Conservation (phyloP, 2,329 filamentous ascomycete genomes). For the Cercospora sesami region DNA sequence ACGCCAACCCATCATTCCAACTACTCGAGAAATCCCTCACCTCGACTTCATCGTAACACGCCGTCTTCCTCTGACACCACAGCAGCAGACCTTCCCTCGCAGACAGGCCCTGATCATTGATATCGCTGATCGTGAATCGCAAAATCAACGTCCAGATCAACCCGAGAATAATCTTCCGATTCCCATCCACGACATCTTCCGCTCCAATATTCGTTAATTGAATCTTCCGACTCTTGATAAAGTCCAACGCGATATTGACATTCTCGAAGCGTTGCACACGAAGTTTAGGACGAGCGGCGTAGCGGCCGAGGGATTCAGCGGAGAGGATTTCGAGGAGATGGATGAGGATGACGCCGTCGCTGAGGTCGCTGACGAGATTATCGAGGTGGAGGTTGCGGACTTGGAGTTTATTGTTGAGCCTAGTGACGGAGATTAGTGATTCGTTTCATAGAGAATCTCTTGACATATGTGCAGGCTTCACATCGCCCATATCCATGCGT, state of each 20-base stretch:
- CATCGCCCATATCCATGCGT: neutral
- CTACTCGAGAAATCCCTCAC: conserved; percentile 92
- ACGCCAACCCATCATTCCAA: conserved; percentile 97
- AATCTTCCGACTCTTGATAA: conserved; percentile 84
- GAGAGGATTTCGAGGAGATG: conserved; percentile 96
- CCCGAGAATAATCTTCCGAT: conserved; percentile 94
- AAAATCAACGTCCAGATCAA: conserved; percentile 98
- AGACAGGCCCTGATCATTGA: conserved; percentile 96
- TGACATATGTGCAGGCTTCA: neutral
- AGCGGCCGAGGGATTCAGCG: conserved; percentile 89
- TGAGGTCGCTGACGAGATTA: conserved; percentile 84
- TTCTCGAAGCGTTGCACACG: conserved; percentile 98
- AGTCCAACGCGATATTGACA: conserved; percentile 92
- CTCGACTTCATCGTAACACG: conserved; percentile 95
- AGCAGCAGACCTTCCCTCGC: conserved; percentile 92
- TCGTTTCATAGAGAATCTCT: neutral
- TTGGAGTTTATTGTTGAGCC: conserved; percentile 95
- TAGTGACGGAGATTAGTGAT: conserved; percentile 2
- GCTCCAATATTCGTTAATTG: conserved; percentile 98
- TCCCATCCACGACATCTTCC: conserved; percentile 97
- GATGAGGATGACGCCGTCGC: conserved; percentile 92
- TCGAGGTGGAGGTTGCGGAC: conserved; percentile 75
- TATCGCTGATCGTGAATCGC: conserved; percentile 96
- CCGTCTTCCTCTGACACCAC: conserved; percentile 98
- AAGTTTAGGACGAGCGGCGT: conserved; percentile 93